Conservation (phyloP, 225 moss, liverwort and hornwort genomes). For the Straminergon stramineum region DNA sequence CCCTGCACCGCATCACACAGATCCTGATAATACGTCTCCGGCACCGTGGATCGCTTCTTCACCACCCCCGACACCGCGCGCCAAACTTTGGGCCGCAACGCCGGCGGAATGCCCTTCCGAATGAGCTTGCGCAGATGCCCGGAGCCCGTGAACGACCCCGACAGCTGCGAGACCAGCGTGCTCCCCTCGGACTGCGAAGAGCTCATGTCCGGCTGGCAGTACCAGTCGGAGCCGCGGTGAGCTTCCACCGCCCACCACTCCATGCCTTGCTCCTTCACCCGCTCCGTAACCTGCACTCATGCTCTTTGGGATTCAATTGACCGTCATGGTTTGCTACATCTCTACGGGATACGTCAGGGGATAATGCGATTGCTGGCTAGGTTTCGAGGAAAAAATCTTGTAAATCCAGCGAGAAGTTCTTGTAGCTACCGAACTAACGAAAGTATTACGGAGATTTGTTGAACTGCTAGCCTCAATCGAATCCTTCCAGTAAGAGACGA, state of each 20-base stretch:
- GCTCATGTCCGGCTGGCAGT: slow-evolving; percentile 54
- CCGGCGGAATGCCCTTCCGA: slow-evolving; percentile 82
- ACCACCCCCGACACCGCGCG: slow-evolving; percentile 85
- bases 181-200: slow-evolving; percentile 45
- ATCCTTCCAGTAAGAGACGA: not conserved
- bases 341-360: no score
- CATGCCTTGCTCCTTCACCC: slow-evolving; percentile 84
- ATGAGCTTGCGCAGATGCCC: slow-evolving; percentile 86
- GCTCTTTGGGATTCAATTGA: not conserved
- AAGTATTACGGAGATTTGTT: not conserved
- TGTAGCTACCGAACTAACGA: not conserved
- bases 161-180: slow-evolving; percentile 70
- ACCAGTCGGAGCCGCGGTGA: slow-evolving; percentile 88
- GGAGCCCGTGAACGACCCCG: slow-evolving; percentile 62
- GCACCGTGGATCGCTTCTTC: slow-evolving; percentile 85
- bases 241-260: slow-evolving; percentile 89
- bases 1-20: slow-evolving; percentile 81
- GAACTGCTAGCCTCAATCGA: not conserved
- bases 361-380: not conserved
- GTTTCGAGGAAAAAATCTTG: not conserved
- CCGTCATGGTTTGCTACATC: not conserved
- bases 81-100: slow-evolving; percentile 82
- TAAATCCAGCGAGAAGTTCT: not conserved
- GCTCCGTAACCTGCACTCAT: slow-evolving; percentile 49
- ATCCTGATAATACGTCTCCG: slow-evolving; percentile 89